These are phyloP conservation scores for Astrothelium subdiscretum DNA, from an alignment of 495 filamentous ascomycete genomes.

Conservation along the genomic window DNA sequence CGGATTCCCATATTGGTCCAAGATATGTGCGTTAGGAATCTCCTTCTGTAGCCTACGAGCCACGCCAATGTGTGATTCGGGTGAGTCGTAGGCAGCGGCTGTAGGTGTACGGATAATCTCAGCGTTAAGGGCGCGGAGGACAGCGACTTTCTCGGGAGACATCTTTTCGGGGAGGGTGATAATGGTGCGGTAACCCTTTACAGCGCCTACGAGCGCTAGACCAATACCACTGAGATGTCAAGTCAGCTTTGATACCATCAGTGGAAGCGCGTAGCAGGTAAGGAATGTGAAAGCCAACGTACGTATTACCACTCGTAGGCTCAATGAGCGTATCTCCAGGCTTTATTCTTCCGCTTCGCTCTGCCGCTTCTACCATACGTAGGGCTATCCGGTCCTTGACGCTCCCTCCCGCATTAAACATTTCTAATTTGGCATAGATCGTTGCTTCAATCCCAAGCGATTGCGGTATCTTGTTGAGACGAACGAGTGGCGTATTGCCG, in stretches of 20 bases:
- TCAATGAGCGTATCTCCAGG: slow-evolving; percentile 96
- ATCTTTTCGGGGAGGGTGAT: slow-evolving; percentile 99
- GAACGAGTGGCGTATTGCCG: slow-evolving; percentile 89
- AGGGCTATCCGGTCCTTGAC: slow-evolving; percentile 96
- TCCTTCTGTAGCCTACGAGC: slow-evolving; percentile 83
- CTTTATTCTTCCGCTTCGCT: slow-evolving; percentile 83
- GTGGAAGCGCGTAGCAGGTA: background rate
- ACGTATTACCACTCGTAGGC: slow-evolving; percentile 92
- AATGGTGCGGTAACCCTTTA: slow-evolving; percentile 96
- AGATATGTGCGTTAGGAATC: slow-evolving; percentile 89
- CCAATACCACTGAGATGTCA: slow-evolving; percentile 62
- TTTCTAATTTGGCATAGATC: slow-evolving; percentile 90
- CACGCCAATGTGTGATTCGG: slow-evolving; percentile 95
- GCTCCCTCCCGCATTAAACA: slow-evolving; percentile 94
- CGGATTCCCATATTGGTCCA: slow-evolving; percentile 89
- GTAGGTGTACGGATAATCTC: slow-evolving; percentile 97
- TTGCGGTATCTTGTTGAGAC: slow-evolving; percentile 82
- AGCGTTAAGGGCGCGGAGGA: slow-evolving; percentile 82
- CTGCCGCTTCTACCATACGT: slow-evolving; percentile 96
- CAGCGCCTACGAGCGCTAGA: slow-evolving; percentile 80
- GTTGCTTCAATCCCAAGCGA: slow-evolving; percentile 78
- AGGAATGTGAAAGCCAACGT: background rate
- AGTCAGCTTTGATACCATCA: background rate
- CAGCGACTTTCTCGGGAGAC: slow-evolving; percentile 94
- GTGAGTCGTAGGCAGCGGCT: slow-evolving; percentile 84